Evolutionary conservation across 2,329 filamentous ascomycete species (phyloP).

Genomic region (Huntiella omanensis): DNA sequence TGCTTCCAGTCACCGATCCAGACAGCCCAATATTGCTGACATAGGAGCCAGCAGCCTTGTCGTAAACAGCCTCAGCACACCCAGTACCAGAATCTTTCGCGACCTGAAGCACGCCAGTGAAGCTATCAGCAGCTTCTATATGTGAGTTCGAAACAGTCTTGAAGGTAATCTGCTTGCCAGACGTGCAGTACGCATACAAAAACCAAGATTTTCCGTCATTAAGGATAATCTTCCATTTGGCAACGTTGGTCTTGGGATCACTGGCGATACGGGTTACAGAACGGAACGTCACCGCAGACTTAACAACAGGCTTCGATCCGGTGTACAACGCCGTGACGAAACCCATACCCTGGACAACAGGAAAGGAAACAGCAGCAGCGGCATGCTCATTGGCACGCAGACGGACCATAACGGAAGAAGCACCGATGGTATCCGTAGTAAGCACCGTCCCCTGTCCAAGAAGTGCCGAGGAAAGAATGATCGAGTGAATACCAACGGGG

Average conservation of each 20-base stretch:
- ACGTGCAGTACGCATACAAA: constrained; percentile 50
- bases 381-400: constrained; percentile 36
- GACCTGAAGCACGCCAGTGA: constrained; percentile 65
- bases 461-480: constrained; percentile 63
- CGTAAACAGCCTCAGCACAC: constrained; percentile 47
- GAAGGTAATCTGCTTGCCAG: constrained; percentile 45
- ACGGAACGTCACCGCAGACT: constrained; percentile 56
- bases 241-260: constrained; percentile 43
- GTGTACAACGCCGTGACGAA: constrained; percentile 66
- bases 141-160: constrained; percentile 45
- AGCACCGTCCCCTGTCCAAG: constrained; percentile 41
- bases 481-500: constrained; percentile 62
- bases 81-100: constrained; percentile 45
- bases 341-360: constrained; percentile 74
- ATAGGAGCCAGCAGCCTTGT: constrained; percentile 59
- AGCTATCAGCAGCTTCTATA: constrained; percentile 45
- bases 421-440: constrained; percentile 33
- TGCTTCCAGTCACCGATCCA: constrained; percentile 37
- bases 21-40: constrained; percentile 43
- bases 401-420: constrained; percentile 46
- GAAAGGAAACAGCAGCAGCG: constrained; percentile 50
- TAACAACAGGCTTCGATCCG: constrained; percentile 50
- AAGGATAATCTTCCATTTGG: constrained; percentile 57
- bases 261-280: constrained; percentile 38
- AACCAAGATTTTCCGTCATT: constrained; percentile 62